A percentile compares a stretch with the other conserved stretches of the same genome.
Conservation (phyloP, 1,139 yeast genomes). For the Kodamaea fungicola region DNA sequence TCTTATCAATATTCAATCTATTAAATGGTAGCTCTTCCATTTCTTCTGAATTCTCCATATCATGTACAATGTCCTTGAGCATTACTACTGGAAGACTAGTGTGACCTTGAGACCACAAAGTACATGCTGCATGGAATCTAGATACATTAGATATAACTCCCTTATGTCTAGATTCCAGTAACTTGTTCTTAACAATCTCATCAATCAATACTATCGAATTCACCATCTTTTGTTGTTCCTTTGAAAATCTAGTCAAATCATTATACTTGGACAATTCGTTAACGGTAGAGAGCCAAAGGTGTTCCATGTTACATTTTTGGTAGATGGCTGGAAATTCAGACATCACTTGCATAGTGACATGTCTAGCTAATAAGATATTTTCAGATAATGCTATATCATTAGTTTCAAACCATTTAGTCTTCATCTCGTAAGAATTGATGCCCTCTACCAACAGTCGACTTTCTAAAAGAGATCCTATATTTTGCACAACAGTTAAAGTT, state of each 20-base stretch:
- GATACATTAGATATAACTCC: constrained; percentile 25
- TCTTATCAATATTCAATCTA: constrained; percentile 20
- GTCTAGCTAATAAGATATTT: constrained; percentile 39
- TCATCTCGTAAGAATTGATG: constrained; percentile 7
- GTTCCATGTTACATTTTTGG: constrained; percentile 5
- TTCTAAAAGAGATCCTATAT: constrained; percentile 19
- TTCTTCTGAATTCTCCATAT: constrained; percentile 3
- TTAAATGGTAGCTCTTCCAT: constrained; percentile 15
- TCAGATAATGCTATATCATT: constrained; percentile 37
- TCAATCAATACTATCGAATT: constrained; percentile 48
- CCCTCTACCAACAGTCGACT: constrained; percentile 4
- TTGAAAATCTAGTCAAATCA: constrained; percentile 29
- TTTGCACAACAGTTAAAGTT: constrained; percentile 32
- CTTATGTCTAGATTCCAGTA: constrained; percentile 8
- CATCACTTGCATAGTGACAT: constrained; percentile 27
- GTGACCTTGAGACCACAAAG: constrained; percentile 60
- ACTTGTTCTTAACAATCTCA: constrained; percentile 24
- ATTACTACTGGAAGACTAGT: constrained; percentile 52
- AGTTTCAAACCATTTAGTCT: constrained; percentile 37
- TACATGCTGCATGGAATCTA: constrained; percentile 48
- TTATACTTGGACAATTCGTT: constrained; percentile 44
- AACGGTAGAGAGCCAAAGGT: constrained; percentile 25
- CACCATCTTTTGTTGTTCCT: constrained; percentile 45
- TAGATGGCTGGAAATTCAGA: constrained; percentile 8
- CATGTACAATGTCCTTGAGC: constrained; percentile 25